Conservation (phyloP, 225 moss, liverwort and hornwort species). For the Pseudoscleropodium purum region DNA sequence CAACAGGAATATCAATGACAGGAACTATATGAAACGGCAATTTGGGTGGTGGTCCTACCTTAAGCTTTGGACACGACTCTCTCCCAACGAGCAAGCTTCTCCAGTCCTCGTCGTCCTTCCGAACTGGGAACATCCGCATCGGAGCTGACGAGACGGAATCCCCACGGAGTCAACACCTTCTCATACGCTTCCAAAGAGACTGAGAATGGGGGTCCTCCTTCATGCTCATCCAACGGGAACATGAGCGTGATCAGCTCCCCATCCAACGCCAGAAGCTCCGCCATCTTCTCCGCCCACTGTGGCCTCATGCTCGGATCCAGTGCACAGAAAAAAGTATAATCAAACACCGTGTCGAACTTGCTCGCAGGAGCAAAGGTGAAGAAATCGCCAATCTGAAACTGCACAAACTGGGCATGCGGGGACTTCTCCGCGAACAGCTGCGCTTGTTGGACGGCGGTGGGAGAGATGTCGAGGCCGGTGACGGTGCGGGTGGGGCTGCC, state of each 20-base stretch:
- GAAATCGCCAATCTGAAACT: background rate
- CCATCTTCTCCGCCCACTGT: conserved; percentile 67
- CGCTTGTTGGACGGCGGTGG: conserved; percentile 1
- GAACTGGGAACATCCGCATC: conserved; percentile 8
- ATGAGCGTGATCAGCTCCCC: conserved; percentile 85
- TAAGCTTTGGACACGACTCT: conserved; percentile 35
- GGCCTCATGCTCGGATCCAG: conserved; percentile 42
- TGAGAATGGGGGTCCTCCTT: conserved; percentile 63
- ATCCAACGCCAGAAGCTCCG: conserved; percentile 52
- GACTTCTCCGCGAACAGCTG: background rate
- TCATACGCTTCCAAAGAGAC: conserved; percentile 42
- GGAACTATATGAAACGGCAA: background rate
- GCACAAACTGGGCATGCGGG: background rate
- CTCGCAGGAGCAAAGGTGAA: background rate
- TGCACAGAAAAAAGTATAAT: conserved; percentile 52
- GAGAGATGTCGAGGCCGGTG: conserved; percentile 7
- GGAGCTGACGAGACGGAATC: conserved; percentile 27
- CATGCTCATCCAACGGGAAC: conserved; percentile 49
- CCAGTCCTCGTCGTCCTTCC: conserved; percentile 15
- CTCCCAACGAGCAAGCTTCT: conserved; percentile 38
- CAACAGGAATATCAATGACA: background rate
- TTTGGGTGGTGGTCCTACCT: background rate
- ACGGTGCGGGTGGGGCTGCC: conserved; percentile 2
- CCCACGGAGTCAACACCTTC: conserved; percentile 26
- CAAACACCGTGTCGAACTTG: background rate